Percentiles rank a stretch among this genome's conserved stretches.
phyloP scores from a whole-genome alignment of 176 grass and related monocot species.

The Alloteropsis semialata region DNA sequence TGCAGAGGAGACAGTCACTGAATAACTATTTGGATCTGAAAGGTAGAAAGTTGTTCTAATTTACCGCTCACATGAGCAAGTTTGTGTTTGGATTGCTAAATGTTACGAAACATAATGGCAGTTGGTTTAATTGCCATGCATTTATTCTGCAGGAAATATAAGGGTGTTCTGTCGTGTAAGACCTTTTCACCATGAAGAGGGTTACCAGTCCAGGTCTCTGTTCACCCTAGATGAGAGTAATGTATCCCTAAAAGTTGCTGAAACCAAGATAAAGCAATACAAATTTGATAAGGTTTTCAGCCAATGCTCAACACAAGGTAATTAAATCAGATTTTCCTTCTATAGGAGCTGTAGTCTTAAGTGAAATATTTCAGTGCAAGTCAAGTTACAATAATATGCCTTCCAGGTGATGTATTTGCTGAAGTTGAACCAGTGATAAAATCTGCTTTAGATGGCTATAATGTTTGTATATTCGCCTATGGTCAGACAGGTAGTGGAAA shows the following conservation, averaged over 20 bases:
- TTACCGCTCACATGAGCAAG: not conserved
- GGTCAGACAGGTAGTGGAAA: slow-evolving; percentile 97
- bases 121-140: slow-evolving; percentile 19
- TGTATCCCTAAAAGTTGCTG: slow-evolving; percentile 60
- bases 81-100: not conserved
- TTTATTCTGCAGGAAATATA: slow-evolving; percentile 70
- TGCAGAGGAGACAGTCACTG: slow-evolving; percentile 67
- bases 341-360: not conserved
- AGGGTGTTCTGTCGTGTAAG: slow-evolving; percentile 85
- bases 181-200: slow-evolving; percentile 66
- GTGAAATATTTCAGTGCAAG: slow-evolving; percentile 23
- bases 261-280: slow-evolving; percentile 89
- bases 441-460: slow-evolving; percentile 97
- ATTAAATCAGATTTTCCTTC: slow-evolving; percentile 25
- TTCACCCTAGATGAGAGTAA: slow-evolving; percentile 69
- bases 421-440: slow-evolving; percentile 92
- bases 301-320: slow-evolving; percentile 86
- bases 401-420: slow-evolving; percentile 80
- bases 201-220: slow-evolving; percentile 35
- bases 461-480: slow-evolving; percentile 95
- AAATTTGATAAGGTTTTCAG: slow-evolving; percentile 96
- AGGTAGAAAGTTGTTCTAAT: slow-evolving; percentile 56
- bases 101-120: slow-evolving; percentile 2
- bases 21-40: slow-evolving; percentile 95
- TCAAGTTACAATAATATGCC: slow-evolving; percentile 25